Evolutionary conservation across 805 yeast genomes (phyloP).

Genomic region (Lipomyces mesembrius): DNA sequence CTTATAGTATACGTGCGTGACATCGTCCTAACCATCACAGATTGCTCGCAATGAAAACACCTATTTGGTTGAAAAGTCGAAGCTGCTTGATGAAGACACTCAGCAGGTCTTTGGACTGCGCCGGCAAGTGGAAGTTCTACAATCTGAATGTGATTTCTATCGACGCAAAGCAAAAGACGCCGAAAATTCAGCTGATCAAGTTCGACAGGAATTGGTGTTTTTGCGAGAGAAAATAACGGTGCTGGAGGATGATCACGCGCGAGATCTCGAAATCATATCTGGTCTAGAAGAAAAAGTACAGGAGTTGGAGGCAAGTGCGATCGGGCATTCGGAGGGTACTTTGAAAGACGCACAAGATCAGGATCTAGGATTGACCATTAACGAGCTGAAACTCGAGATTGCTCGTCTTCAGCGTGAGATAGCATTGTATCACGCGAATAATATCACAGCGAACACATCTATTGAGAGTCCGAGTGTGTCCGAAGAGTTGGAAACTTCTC

Average conservation of each 20-base stretch:
- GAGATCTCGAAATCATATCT: conserved; percentile 15
- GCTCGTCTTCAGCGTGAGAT: conserved; percentile 6
- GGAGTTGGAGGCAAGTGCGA: conserved; percentile 10
- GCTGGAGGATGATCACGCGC: conserved; percentile 20
- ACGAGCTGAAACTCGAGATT: conserved; percentile 10
- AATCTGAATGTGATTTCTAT: conserved; percentile 27
- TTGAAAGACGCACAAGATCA: conserved; percentile 13
- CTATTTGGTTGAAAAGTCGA: conserved; percentile 32
- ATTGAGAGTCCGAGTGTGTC: not conserved
- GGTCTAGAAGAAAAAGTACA: conserved; percentile 22
- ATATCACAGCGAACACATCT: not conserved
- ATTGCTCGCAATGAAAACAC: conserved; percentile 28
- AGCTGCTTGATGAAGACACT: conserved; percentile 33
- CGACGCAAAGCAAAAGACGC: conserved; percentile 25
- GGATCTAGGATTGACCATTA: conserved; percentile 10
- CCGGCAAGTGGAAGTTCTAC: conserved; percentile 30
- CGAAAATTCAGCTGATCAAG: conserved; percentile 13
- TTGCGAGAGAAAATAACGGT: conserved; percentile 11
- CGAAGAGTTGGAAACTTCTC: conserved; percentile 13
- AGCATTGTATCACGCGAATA: not conserved
- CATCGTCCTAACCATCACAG: not conserved
- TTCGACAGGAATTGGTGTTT: conserved; percentile 14
- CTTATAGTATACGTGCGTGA: not conserved
- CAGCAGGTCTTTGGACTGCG: conserved; percentile 34
- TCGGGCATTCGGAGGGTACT: not conserved